Base-by-base conservation (phyloP, 805 yeast species). In the Ogataea dorogensis region DNA sequence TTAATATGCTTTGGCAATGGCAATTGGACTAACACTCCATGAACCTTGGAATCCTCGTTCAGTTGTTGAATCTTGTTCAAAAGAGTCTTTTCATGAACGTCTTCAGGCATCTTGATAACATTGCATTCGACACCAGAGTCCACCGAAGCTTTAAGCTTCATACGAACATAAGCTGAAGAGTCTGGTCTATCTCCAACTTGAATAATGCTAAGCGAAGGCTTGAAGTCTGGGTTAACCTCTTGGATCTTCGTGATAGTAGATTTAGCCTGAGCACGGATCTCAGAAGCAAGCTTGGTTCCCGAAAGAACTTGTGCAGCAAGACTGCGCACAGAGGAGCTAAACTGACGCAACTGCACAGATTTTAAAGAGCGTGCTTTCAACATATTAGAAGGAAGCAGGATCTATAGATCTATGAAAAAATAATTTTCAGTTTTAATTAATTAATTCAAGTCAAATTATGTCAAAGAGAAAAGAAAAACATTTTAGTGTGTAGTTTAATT, bases 131-230 rank as follows among this genome's bases (percentile, higher is more conserved):
- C 73, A 36, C 79, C 77, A 24, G 88, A 79, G 47, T 79, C 86
- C 38, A 70, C 67, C 18, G 91, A 85, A 8, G 93, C 91, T 58
- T 79, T 81, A 42, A 81, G 63, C 60, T 85, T 85, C 87, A 82
- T 83, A 46, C 77, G 73, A 30, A 85, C 89, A 59, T 85, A 85
- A 3, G 87, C 81, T n/a, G 82, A 67, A 9, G 93, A 83, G 54
- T 85, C 95, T 15, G 81, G 82, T 59, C 91, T 71, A 17, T 67
- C 65, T 38, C 94, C 95, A 15, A 85, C 83, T 63, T 85, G 95
- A 46, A 85, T 68, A 46, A 85, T 84, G 43, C 79, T 68, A 53
- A 85, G 66, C 27, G 68, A 70, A 19, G 95, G 93, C 45, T 67
- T 64, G 60, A 84, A 83, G 31, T 65, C 67, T 11, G 79, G 71